A percentile compares a stretch with the other conserved stretches of the same genome.
Evolutionary conservation across 306 rosid genomes (phyloP).

Genomic region (Lotus japonicus): DNA sequence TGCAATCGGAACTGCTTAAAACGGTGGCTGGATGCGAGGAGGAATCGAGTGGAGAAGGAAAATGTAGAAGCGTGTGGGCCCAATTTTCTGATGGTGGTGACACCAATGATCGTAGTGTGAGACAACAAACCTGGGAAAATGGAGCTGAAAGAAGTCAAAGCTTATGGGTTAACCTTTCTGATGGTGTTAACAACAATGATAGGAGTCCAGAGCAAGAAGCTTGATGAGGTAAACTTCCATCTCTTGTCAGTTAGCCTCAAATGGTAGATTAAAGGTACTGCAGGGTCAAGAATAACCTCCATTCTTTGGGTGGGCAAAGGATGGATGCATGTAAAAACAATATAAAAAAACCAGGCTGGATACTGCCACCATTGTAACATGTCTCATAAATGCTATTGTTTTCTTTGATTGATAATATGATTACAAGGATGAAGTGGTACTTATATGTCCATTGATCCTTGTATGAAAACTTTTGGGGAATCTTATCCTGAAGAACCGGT

Average conservation of each 20-base stretch:
- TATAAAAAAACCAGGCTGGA: constrained; percentile 22
- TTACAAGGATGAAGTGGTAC: constrained; percentile 10
- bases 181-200: constrained; percentile 61
- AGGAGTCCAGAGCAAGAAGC: constrained; percentile 69
- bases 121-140: constrained; percentile 87
- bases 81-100: constrained; percentile 93
- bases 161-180: constrained; percentile 73
- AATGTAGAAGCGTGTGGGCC: constrained; percentile 88
- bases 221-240: constrained; percentile 29
- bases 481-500: constrained; percentile 2
- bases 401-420: background rate
- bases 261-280: constrained; percentile 10
- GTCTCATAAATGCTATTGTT: constrained; percentile 3
- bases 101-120: constrained; percentile 68
- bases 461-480: constrained; percentile 16
- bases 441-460: background rate
- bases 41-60: constrained; percentile 83
- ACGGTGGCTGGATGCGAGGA: constrained; percentile 90
- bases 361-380: constrained; percentile 22
- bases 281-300: constrained; percentile 6
- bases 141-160: constrained; percentile 61
- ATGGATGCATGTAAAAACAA: constrained; percentile 11
- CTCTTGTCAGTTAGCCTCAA: constrained; percentile 9
- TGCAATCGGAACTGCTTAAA: constrained; percentile 91
- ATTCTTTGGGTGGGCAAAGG: background rate